Evolutionary conservation across 192 early-diverging fungal species (phyloP).

Genomic region (Dimargaris cristalligena): DNA sequence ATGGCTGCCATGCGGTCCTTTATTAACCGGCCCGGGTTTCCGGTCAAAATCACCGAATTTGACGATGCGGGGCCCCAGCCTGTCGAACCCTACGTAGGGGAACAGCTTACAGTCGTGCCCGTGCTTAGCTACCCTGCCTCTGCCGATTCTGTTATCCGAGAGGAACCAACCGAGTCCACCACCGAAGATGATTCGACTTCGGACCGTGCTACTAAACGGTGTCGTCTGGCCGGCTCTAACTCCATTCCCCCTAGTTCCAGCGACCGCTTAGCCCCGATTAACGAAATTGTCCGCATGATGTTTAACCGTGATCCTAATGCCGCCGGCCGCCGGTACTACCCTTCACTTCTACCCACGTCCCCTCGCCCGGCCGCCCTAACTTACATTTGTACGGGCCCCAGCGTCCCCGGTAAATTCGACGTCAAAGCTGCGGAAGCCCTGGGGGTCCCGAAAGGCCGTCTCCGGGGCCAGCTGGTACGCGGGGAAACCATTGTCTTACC

Average conservation of each 20-base stretch:
- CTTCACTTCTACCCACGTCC: conserved; percentile 20
- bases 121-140: conserved; percentile 45
- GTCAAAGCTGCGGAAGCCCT: conserved; percentile 41
- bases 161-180: no score
- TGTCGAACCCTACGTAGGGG: conserved; percentile 38
- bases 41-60: conserved; percentile 39
- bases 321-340: neutral
- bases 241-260: neutral
- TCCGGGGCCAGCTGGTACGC: conserved; percentile 35
- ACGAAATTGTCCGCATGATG: conserved; percentile 19
- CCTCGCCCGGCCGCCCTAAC: conserved; percentile 33
- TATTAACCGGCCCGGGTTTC: conserved; percentile 42
- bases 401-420: conserved; percentile 66
- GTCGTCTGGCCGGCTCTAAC: conserved; percentile 3
- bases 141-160: no score
- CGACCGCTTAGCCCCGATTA: conserved; percentile 3
- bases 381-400: conserved; percentile 62
- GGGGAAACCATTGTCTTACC: conserved; percentile 39
- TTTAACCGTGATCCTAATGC: neutral
- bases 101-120: conserved; percentile 45
- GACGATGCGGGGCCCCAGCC: conserved; percentile 17
- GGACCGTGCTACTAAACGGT: conserved; percentile 7
- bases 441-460: conserved; percentile 46
- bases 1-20: conserved; percentile 64
- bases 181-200: neutral